Conservation (phyloP, 371 early-diverging fungal species). For the Synchytrium microbalum region DNA sequence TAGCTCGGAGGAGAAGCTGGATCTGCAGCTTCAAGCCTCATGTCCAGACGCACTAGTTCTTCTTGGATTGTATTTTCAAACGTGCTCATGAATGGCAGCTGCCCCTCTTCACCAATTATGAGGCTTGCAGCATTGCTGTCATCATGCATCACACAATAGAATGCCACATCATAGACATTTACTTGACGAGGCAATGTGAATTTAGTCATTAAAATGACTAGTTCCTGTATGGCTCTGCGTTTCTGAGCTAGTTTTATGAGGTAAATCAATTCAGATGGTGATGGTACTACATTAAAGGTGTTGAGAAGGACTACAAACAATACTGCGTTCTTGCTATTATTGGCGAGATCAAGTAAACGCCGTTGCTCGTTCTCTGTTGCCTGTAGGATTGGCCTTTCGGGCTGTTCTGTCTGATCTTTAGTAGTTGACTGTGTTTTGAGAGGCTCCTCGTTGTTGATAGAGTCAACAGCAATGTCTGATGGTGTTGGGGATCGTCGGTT, state of each 20-base stretch:
- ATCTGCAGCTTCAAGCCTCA: no score
- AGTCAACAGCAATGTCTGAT: background rate
- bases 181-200: background rate
- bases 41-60: background rate
- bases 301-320: background rate
- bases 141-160: background rate
- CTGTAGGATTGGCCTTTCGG: background rate
- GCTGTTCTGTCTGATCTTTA: background rate
- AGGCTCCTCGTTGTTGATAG: no score
- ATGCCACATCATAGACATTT: background rate
- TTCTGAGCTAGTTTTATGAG: background rate
- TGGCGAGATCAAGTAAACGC: background rate
- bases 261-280: background rate
- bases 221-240: background rate
- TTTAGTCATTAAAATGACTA: background rate
- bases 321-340: background rate
- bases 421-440: no score
- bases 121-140: background rate
- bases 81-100: background rate
- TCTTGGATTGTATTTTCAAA: background rate
- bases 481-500: background rate
- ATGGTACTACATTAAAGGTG: background rate
- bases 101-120: background rate
- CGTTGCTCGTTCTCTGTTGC: background rate
- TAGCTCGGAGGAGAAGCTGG: no score